Percentiles rank a stretch among this genome's conserved stretches.
These are phyloP conservation scores for Nicotiana otophora DNA, from an alignment of 257 asterid species.

Conservation along the genomic window DNA sequence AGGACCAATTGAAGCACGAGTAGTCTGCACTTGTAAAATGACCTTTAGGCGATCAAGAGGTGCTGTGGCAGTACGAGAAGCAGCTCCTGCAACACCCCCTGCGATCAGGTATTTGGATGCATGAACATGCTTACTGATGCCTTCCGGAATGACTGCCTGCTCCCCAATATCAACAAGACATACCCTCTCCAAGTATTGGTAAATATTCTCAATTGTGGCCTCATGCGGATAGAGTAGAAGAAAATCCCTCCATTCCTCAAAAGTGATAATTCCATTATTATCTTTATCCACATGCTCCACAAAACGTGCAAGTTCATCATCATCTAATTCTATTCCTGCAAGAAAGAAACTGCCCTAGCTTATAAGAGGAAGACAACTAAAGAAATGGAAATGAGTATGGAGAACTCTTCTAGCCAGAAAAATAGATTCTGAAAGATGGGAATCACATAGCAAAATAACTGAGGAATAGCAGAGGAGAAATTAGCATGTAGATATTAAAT, in stretches of 20 bases:
- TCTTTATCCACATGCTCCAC: conserved; percentile 97
- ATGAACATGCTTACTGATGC: conserved; percentile 87
- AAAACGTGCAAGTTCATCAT: conserved; percentile 89
- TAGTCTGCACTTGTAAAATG: conserved; percentile 80
- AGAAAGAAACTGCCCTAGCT: conserved; percentile 69
- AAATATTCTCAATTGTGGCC: conserved; percentile 90
- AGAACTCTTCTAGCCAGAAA: neutral
- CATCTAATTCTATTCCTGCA: conserved; percentile 93
- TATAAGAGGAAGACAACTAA: conserved; percentile 37
- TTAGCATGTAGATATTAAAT: neutral
- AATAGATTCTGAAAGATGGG: neutral
- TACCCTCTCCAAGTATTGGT: conserved; percentile 86
- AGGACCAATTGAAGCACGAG: conserved; percentile 58
- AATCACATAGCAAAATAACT: neutral
- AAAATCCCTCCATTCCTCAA: conserved; percentile 98
- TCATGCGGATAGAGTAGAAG: conserved; percentile 94
- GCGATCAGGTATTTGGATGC: conserved; percentile 87
- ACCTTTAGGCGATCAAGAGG: conserved; percentile 98
- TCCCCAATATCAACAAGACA: conserved; percentile 96
- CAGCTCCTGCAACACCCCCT: conserved; percentile 97
- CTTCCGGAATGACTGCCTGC: conserved; percentile 93
- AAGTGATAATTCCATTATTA: conserved; percentile 91
- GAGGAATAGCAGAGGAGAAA: neutral
- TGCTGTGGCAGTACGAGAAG: conserved; percentile 95
- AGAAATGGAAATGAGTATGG: neutral